These are phyloP conservation scores for Coprinopsis sp. DNA, from an alignment of 768 basidiomycete genomes.

Conservation along the genomic window DNA sequence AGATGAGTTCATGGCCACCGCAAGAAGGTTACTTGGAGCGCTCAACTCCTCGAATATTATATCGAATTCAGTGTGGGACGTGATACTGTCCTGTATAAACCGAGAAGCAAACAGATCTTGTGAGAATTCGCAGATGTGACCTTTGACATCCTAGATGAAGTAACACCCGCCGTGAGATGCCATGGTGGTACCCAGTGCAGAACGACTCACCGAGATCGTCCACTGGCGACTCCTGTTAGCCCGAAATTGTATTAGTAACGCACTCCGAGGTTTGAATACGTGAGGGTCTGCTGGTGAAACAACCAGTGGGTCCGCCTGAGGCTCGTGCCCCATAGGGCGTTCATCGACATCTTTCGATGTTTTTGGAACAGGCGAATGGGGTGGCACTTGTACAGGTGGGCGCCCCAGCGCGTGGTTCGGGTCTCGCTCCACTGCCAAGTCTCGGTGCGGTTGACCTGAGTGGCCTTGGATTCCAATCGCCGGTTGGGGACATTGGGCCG, in stretches of 20 bases:
- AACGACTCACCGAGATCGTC: background rate
- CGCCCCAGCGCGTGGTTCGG: no score
- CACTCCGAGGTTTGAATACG: background rate
- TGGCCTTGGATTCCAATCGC: no score
- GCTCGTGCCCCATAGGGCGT: no score
- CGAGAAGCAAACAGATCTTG: slow-evolving; percentile 97
- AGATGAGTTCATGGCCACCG: slow-evolving; percentile 87
- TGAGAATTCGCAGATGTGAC: slow-evolving; percentile 86
- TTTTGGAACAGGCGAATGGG: no score
- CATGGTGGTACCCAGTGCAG: background rate
- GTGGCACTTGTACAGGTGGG: no score
- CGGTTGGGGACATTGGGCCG: no score
- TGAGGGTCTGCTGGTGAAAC: no score
- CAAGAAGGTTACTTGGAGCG: slow-evolving; percentile 58
- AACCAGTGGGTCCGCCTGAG: no score
- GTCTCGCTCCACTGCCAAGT: no score
- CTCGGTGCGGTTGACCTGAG: no score
- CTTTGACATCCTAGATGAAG: slow-evolving; percentile 68
- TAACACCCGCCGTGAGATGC: background rate
- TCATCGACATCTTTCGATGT: no score
- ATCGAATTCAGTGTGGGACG: slow-evolving; percentile 75
- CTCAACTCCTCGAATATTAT: slow-evolving; percentile 84
- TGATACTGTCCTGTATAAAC: slow-evolving; percentile 86
- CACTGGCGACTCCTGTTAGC: background rate
- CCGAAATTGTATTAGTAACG: background rate